Conservation (phyloP, 306 rosid genomes). For the Casuarina glauca region DNA sequence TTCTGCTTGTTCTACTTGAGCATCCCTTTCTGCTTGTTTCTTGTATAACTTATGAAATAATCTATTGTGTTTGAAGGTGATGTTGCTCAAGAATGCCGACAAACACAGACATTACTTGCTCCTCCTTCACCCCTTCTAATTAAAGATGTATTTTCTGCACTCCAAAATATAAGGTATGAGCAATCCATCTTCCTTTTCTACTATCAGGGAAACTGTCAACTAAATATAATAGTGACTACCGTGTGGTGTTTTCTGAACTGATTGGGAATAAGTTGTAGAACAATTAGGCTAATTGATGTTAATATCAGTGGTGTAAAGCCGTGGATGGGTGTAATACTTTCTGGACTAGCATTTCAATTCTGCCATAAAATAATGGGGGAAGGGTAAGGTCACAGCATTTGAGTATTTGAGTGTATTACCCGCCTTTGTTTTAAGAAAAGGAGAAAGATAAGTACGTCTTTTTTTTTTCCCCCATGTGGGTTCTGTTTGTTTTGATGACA, state of each 20-base stretch:
- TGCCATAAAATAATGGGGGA: background rate
- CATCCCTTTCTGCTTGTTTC: constrained; percentile 18
- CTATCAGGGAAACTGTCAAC: background rate
- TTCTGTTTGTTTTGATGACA: background rate
- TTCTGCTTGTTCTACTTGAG: constrained; percentile 26
- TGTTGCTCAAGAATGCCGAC: constrained; percentile 94
- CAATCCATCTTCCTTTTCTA: constrained; percentile 12
- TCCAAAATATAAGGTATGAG: constrained; percentile 72
- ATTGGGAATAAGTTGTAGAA: background rate
- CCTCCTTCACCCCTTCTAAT: constrained; percentile 76
- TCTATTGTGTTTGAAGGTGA: constrained; percentile 66
- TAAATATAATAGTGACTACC: constrained; percentile 10
- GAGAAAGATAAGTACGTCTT: background rate
- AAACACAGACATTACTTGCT: constrained; percentile 81
- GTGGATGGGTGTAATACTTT: background rate
- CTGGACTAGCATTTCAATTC: background rate
- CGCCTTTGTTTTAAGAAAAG: background rate
- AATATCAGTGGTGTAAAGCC: background rate
- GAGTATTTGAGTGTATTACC: background rate
- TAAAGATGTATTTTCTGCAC: constrained; percentile 70
- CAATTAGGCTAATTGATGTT: background rate
- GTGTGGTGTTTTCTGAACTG: constrained; percentile 17
- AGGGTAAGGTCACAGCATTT: background rate
- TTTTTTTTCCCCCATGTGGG: background rate
- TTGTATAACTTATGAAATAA: constrained; percentile 30